A percentile compares a stretch with the other conserved stretches of the same genome.
Evolutionary conservation across 805 yeast genomes (phyloP).

Genomic region (Ascoidea asiatica): DNA sequence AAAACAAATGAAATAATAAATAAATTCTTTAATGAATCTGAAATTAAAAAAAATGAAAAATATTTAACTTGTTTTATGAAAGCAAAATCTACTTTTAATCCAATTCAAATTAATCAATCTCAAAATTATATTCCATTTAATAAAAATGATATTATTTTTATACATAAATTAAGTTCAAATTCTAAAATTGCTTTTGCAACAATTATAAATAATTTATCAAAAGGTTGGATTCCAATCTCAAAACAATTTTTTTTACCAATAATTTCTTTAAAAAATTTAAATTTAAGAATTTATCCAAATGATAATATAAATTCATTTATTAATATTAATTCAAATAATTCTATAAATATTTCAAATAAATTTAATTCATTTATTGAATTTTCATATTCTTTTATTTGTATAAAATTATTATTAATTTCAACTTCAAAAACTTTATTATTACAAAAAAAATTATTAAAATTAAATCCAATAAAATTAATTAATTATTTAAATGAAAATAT

Average conservation of each 20-base stretch:
- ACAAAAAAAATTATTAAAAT: conserved; percentile 37
- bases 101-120: too few relatives aligned
- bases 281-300: not conserved
- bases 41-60: too few relatives aligned
- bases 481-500: conserved; percentile 45
- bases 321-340: not conserved
- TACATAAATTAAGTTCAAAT: not conserved
- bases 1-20: too few relatives aligned
- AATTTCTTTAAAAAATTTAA: too few relatives aligned
- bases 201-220: conserved; percentile 38
- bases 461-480: conserved; percentile 17
- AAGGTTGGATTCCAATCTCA: conserved; percentile 84
- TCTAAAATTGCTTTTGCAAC: not conserved
- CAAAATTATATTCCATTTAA: not conserved
- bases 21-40: too few relatives aligned
- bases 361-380: conserved; percentile 13
- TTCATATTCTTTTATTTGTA: conserved; percentile 33
- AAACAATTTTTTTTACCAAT: conserved; percentile 45
- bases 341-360: conserved; percentile 3
- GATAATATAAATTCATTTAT: not conserved
- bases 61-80: not conserved
- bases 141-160: not conserved
- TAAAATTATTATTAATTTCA: conserved; percentile 41
- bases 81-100: not conserved
- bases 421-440: conserved; percentile 54